These are phyloP conservation scores for Fusarium armeniacum DNA, from an alignment of 2,329 filamentous ascomycete genomes.

Conservation along the genomic window DNA sequence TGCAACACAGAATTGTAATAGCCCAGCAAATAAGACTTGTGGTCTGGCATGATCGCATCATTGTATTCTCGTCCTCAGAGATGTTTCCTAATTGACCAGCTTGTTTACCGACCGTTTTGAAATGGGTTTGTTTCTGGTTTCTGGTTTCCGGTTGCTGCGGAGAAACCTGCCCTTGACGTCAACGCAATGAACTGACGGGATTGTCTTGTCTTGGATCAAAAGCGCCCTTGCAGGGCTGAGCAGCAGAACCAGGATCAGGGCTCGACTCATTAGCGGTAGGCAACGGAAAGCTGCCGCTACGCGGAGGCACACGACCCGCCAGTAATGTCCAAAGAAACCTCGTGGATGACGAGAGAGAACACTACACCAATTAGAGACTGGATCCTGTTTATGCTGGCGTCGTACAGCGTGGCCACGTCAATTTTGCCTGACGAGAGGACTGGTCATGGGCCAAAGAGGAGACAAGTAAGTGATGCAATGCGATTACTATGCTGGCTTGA, in stretches of 20 bases:
- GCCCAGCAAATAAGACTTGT: not conserved
- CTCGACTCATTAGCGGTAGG: conserved; percentile 5
- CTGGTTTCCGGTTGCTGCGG: conserved; percentile 32
- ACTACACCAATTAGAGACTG: conserved; percentile 26
- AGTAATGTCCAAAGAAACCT: conserved; percentile 17
- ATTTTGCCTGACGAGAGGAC: conserved; percentile 7
- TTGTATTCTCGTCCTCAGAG: not conserved
- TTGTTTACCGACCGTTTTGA: conserved; percentile 14
- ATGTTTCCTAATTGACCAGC: not conserved
- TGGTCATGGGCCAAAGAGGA: conserved; percentile 3
- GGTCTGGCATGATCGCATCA: not conserved
- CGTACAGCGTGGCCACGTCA: conserved; percentile 40
- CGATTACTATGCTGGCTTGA: conserved; percentile 6
- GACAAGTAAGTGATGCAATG: conserved; percentile 35
- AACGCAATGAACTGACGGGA: conserved; percentile 11
- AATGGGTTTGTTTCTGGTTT: conserved; percentile 2
- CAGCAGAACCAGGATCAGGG: conserved; percentile 15
- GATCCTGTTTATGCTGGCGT: conserved; percentile 30
- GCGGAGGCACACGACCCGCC: conserved; percentile 21
- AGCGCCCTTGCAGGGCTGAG: conserved; percentile 38
- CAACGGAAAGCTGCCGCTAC: conserved; percentile 38
- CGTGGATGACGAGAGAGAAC: conserved; percentile 20
- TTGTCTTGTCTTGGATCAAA: conserved; percentile 2
- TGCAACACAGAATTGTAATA: not conserved
- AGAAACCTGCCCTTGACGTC: conserved; percentile 31